Percentiles rank a stretch among this genome's conserved stretches.
Conservation (phyloP, 179 eudicot species). For the Kewa caespitosa region DNA sequence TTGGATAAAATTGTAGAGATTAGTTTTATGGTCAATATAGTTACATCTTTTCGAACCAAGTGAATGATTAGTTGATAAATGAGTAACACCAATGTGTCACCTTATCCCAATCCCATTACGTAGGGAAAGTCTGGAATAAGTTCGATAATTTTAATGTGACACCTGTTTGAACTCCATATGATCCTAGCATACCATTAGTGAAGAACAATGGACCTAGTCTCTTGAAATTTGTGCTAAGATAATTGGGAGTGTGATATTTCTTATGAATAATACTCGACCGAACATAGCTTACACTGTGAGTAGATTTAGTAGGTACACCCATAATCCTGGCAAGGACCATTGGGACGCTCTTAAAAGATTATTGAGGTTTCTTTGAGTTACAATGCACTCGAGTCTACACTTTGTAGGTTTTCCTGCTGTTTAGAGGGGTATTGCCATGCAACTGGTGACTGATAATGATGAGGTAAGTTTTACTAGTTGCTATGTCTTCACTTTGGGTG, state of each 20-base stretch:
- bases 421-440: constrained; percentile 5
- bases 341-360: background rate
- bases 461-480: constrained; percentile 13
- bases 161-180: too few relatives aligned
- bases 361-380: constrained; percentile 6
- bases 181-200: constrained; percentile 11
- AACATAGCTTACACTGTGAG: constrained; percentile 15
- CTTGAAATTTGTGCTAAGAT: too few relatives aligned
- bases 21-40: too few relatives aligned
- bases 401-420: background rate
- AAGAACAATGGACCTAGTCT: too few relatives aligned
- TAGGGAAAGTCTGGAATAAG: too few relatives aligned
- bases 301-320: constrained; percentile 22
- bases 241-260: constrained; percentile 15
- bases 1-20: too few relatives aligned
- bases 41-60: too few relatives aligned
- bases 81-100: too few relatives aligned
- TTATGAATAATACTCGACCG: constrained; percentile 18
- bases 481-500: too few relatives aligned
- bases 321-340: constrained; percentile 9
- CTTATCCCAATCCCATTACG: too few relatives aligned
- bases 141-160: too few relatives aligned
- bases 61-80: too few relatives aligned
- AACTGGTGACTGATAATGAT: constrained; percentile 15
- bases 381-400: constrained; percentile 10